Evolutionary conservation across 2,329 filamentous ascomycete genomes (phyloP), one percentile per base, ranked within the genome.

Genomic region (Penicillium brevicompactum): DNA sequence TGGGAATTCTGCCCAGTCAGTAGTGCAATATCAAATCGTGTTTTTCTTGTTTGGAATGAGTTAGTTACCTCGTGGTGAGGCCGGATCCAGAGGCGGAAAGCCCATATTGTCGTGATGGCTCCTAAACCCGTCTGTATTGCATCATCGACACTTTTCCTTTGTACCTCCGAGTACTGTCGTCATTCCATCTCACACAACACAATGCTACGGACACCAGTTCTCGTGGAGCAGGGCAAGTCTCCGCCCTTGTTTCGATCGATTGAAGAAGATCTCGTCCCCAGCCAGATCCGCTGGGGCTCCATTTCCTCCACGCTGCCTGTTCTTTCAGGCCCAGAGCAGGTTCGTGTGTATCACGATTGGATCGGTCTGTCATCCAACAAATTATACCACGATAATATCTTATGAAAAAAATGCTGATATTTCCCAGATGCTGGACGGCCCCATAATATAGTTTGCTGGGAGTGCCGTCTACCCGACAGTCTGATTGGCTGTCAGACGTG

Each of bases 391-490:
- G 24, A 27, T 18, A 27, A 6, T 27, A 27, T 27, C 5, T 27
- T 4, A 27, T 30, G 16, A n/a, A 13, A 13, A 9, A n/a, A 6
- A 1, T 51, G 11, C 54, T 64, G 53, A 67, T 21, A 18, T 4
- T 34, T 30, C 24, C 11, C 47, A 71, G 68, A 53, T 43, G 58
- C 61, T 44, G 70, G 68, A 13, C 68, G 60, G 47, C 67, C 64
- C 18, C 68, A 70, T 49, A 67, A 70, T 49, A 43, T 71, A 16
- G 62, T 72, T 40, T 71, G 69, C 34, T 70, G 64, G 1, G 50
- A 55, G 16, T 71, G 68, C 44, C 61, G 60, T 14, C 57, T 57
- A 18, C 68, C 70, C 6, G 61, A 64, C 21, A 58, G 65, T 40
- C 38, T 71, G 21, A 57, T 69, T 38, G 53, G 51, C 1, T 72